Base-by-base conservation (phyloP, 352 stramenopile species). In the Pythium coloratum region DNA sequence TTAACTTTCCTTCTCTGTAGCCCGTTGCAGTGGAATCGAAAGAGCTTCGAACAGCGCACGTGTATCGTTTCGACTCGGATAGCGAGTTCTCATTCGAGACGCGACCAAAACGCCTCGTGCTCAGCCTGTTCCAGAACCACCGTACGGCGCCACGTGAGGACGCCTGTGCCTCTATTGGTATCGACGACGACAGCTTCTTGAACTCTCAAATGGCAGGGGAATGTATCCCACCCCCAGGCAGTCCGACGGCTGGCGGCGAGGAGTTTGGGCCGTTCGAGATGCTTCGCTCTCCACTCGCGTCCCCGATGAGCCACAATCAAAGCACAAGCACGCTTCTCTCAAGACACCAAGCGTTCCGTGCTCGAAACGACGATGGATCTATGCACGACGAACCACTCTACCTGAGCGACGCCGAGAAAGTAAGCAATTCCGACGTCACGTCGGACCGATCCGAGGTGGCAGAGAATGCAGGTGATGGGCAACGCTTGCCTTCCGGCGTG, bases 1-100 rank as follows among this genome's bases (percentile, higher is more conserved):
- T 14, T 9, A 24, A 34, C 40, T 46, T 28, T 2, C 26, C 6
- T 60, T 12, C 30, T 3, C 5, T 53, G 46, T 67, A 76, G 66
- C 59, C 53, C 44, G 49, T 69, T 6, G 14, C 56, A 8, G 75
- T 86, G 18, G 78, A 88, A 61, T 92, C 84, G 0, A 92, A 92
- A 63, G 82, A 91, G 46, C 62, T 89, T 10, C 88, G 88, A 44
- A 95, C 81, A 30, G 78, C 84, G 5, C 84, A 93, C 53, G 83
- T 95, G 20, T 95, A 93, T 70, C 85, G 87, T 6, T 95, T 95
- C 36, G 84, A 95, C 56, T 83, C 85, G 0, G 87, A 95, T 49
- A 70, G 81, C 13, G 82, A 91, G 67, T 91, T 95, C 65, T 77
- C 82, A 5, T 89, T 73, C 38, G 74, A 88, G 20, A 73, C 75